Conservation (phyloP, 495 filamentous ascomycete genomes). For the Aspergillus cavernicola region DNA sequence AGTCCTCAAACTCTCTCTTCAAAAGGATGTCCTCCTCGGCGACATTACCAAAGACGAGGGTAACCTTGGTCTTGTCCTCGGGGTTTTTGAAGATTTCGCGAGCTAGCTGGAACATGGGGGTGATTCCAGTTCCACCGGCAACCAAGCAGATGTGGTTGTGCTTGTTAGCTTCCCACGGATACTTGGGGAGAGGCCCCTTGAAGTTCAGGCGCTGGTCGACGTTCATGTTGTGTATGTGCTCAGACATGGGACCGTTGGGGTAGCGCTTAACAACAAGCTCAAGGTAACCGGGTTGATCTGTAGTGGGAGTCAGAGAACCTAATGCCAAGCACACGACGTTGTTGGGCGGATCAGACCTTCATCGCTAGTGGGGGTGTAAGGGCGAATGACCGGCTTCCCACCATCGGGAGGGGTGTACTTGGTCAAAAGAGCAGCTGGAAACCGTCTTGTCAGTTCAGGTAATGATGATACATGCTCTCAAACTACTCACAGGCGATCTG, state of each 20-base stretch:
- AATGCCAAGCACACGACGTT: not conserved
- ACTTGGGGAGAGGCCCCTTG: slow-evolving; percentile 96
- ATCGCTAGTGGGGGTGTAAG: slow-evolving; percentile 89
- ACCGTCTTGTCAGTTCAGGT: slow-evolving; percentile 8
- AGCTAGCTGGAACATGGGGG: slow-evolving; percentile 86
- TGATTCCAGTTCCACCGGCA: slow-evolving; percentile 93
- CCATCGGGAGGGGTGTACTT: slow-evolving; percentile 75
- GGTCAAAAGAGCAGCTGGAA: slow-evolving; percentile 70
- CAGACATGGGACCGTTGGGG: slow-evolving; percentile 84
- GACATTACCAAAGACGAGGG: slow-evolving; percentile 86
- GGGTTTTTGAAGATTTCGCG: slow-evolving; percentile 91
- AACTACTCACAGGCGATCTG: slow-evolving; percentile 62
- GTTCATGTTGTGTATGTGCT: slow-evolving; percentile 78
- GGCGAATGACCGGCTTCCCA: slow-evolving; percentile 79
- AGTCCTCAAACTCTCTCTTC: slow-evolving; percentile 71
- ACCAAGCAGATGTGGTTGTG: slow-evolving; percentile 90
- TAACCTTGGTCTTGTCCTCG: slow-evolving; percentile 93
- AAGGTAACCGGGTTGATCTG: slow-evolving; percentile 70
- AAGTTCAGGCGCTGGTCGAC: slow-evolving; percentile 76
- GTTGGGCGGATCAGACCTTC: slow-evolving; percentile 54
- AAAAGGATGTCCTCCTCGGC: slow-evolving; percentile 82
- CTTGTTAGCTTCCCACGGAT: slow-evolving; percentile 88
- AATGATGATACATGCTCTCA: not conserved
- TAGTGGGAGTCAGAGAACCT: not conserved
- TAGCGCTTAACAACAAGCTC: slow-evolving; percentile 92